Evolutionary conservation across 2,329 filamentous ascomycete species (phyloP).

Genomic region (Metarhizium guizhouense): DNA sequence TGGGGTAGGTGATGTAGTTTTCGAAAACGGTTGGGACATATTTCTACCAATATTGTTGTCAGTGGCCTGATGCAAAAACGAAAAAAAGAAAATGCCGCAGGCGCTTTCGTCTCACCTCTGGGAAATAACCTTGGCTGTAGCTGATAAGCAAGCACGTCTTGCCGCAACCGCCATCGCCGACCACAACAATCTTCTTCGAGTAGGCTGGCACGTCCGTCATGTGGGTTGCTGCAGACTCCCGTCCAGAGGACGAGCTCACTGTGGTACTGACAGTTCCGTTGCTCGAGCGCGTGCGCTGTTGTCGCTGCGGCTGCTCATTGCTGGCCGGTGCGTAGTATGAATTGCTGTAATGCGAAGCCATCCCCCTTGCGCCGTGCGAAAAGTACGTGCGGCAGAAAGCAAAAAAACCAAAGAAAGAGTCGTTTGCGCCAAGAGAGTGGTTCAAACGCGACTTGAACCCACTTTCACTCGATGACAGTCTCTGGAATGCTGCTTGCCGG

Average conservation of each 20-base stretch:
- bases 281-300: conserved; percentile 60
- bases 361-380: conserved; percentile 16
- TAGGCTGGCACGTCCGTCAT: conserved; percentile 86
- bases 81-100: no score
- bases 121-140: conserved; percentile 97
- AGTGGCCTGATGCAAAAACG: neutral
- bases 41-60: conserved; percentile 57
- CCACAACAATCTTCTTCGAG: conserved; percentile 98
- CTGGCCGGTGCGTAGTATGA: conserved; percentile 38
- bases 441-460: conserved; percentile 1
- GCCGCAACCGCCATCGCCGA: conserved; percentile 94
- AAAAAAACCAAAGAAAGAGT: neutral
- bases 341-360: conserved; percentile 48
- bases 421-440: neutral
- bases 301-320: conserved; percentile 30
- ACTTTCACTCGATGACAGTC: neutral
- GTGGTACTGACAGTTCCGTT: conserved; percentile 85
- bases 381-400: neutral
- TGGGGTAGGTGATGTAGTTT: conserved; percentile 98
- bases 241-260: conserved; percentile 64
- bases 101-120: conserved; percentile 61
- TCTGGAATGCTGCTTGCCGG: conserved; percentile 1
- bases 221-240: conserved; percentile 72
- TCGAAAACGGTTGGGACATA: conserved; percentile 99
- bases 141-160: conserved; percentile 98